phyloP scores from a whole-genome alignment of 2,329 filamentous ascomycete genomes.

The Diaporthe nobilis region DNA sequence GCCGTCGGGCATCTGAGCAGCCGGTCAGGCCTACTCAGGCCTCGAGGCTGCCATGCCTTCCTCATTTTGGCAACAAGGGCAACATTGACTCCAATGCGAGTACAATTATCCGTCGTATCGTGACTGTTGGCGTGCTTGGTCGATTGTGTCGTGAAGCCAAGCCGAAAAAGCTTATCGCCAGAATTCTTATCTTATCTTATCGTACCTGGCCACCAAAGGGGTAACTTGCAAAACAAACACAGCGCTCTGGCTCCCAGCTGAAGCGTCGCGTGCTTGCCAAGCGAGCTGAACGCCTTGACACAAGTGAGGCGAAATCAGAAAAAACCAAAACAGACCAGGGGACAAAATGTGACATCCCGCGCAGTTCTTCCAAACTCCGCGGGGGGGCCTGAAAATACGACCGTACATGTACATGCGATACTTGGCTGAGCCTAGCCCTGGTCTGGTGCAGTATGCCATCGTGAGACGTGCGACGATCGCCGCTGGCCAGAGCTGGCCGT shows the following conservation, averaged over 20 bases:
- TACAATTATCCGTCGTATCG: not conserved
- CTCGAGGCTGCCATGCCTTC: constrained; percentile 50
- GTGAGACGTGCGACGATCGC: constrained; percentile 16
- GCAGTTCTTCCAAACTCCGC: not conserved
- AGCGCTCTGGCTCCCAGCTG: not conserved
- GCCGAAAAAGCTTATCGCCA: constrained; percentile 23
- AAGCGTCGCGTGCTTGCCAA: not conserved
- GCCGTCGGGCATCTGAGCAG: constrained; percentile 39
- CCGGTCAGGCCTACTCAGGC: constrained; percentile 46
- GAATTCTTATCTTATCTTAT: constrained; percentile 27
- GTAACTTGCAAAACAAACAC: not conserved
- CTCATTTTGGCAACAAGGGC: constrained; percentile 46
- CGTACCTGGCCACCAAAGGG: not conserved
- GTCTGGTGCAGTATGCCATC: not conserved
- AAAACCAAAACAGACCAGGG: constrained; percentile 9
- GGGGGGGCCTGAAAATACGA: not conserved
- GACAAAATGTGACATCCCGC: constrained; percentile 7
- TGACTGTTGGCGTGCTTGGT: not conserved
- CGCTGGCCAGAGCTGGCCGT: constrained; percentile 22
- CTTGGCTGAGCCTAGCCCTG: not conserved
- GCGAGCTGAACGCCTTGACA: constrained; percentile 14
- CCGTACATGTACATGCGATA: constrained; percentile 19
- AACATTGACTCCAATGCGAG: constrained; percentile 11
- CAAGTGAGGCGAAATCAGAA: constrained; percentile 1
- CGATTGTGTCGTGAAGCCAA: not conserved